These are phyloP conservation scores for Debaryomyces sp. DNA, from an alignment of 1,139 yeast species.

Conservation along the genomic window DNA sequence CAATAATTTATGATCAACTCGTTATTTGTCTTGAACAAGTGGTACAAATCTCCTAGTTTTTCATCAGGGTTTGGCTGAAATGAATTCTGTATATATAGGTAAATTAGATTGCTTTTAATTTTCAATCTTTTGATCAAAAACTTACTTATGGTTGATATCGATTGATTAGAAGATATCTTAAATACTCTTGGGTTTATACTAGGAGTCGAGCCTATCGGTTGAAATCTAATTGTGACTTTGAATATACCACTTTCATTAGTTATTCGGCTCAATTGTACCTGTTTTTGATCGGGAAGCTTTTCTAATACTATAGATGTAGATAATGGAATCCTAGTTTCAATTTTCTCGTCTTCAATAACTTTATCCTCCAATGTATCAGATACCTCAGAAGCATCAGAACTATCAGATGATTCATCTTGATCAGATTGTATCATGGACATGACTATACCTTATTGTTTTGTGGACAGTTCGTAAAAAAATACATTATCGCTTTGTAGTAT, in stretches of 20 bases:
- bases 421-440: constrained; percentile 20
- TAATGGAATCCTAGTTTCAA: constrained; percentile 23
- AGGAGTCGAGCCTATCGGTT: constrained; percentile 61
- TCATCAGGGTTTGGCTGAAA: constrained; percentile 66
- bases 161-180: constrained; percentile 49
- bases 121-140: constrained; percentile 48
- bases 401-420: constrained; percentile 13
- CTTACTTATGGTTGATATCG: constrained; percentile 46
- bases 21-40: constrained; percentile 45
- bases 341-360: constrained; percentile 10
- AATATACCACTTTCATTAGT: constrained; percentile 7
- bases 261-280: constrained; percentile 12
- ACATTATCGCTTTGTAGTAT: background rate
- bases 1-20: constrained; percentile 61
- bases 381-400: background rate
- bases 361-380: constrained; percentile 12
- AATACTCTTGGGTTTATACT: constrained; percentile 52
- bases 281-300: constrained; percentile 18
- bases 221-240: constrained; percentile 52
- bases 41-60: constrained; percentile 48
- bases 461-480: background rate
- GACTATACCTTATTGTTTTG: background rate
- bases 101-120: constrained; percentile 25
- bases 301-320: constrained; percentile 28
- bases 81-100: constrained; percentile 57